These are phyloP conservation scores for Fagus crenata DNA, from an alignment of 306 rosid genomes.

Conservation along the genomic window DNA sequence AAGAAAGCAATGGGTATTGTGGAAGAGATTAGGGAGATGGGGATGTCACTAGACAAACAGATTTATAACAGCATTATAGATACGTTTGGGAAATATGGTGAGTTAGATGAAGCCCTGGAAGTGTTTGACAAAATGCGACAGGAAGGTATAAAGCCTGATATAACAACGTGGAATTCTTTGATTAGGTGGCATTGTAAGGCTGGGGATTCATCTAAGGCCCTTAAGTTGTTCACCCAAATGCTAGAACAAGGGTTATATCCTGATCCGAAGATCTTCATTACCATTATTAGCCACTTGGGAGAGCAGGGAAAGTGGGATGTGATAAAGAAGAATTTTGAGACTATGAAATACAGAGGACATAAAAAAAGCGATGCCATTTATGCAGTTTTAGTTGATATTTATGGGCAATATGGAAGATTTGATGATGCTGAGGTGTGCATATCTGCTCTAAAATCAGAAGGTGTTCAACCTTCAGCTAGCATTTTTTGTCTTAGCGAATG, in stretches of 20 bases:
- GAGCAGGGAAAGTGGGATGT: conserved; percentile 81
- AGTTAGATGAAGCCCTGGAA: conserved; percentile 58
- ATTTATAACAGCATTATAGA: conserved; percentile 66
- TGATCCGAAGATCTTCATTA: conserved; percentile 71
- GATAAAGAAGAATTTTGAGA: conserved; percentile 54
- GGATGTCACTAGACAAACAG: conserved; percentile 51
- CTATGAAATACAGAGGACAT: conserved; percentile 54
- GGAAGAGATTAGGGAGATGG: conserved; percentile 58
- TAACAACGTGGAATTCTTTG: conserved; percentile 66
- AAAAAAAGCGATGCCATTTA: conserved; percentile 50
- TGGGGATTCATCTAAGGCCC: conserved; percentile 53
- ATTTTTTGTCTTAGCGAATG: conserved; percentile 67
- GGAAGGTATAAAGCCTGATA: conserved; percentile 63
- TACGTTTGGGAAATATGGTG: conserved; percentile 74
- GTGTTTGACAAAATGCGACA: conserved; percentile 59
- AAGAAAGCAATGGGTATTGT: conserved; percentile 71
- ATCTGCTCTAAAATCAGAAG: conserved; percentile 59
- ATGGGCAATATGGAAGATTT: conserved; percentile 74
- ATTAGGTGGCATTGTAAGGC: conserved; percentile 68
- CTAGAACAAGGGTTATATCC: conserved; percentile 76
- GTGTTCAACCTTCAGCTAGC: conserved; percentile 52
- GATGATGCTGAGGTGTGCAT: conserved; percentile 61
- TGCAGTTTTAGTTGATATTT: conserved; percentile 69
- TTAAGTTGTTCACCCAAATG: conserved; percentile 57
- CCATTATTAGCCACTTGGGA: conserved; percentile 63